Base-by-base conservation (phyloP, 331 rosid species). In the Acacia pycnantha region DNA sequence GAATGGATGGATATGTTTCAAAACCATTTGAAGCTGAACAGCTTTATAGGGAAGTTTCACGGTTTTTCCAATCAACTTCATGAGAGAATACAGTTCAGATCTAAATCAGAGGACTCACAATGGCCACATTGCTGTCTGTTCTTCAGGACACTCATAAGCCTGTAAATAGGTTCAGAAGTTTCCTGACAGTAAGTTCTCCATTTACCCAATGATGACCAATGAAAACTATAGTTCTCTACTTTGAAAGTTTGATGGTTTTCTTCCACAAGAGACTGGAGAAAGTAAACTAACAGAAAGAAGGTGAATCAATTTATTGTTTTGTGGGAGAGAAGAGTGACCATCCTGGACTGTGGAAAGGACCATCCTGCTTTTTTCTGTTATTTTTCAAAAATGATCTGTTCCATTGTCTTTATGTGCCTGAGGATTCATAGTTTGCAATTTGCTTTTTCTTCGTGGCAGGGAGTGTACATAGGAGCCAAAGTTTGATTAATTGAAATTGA, bases 11-110 rank as follows among this genome's bases (percentile, higher is more conserved):
- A 64, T 91, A 84, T 33, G 93, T 91, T 58, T 90, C 94, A 13
- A 91, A 91, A 81, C 96, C 96, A 58, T 91, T 91, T 64, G 96
- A 91, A 85, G 89, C 90, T 11, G 91, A 91, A 68, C 92, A 87
- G 82, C 96, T 91, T n/a, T 91, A 91, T 78, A 82, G 89, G 14
- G 96, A 87, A 80, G 93, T 86, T 69, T 90, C 92, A 26, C 88
- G 82, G 15, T 90, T 85, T 48, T 86, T 91, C 74, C 85, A 75
- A 29, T 74, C 82, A 12, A 40, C 85, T 82, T 43, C 85, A 70
- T 79, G 74, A 75, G 90, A 86, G 46, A 62, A 50, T 70, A 26
- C 68, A 58, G 79, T 77, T 84, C 41, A 78, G 74, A 48, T 74
- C 37, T 65, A 71, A 19, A 53, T 62, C 29, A 43, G 77, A 35